Evolutionary conservation across 2,329 filamentous ascomycete genomes (phyloP), one percentile per base, ranked within the genome.

Genomic region (Apiospora hydei): DNA sequence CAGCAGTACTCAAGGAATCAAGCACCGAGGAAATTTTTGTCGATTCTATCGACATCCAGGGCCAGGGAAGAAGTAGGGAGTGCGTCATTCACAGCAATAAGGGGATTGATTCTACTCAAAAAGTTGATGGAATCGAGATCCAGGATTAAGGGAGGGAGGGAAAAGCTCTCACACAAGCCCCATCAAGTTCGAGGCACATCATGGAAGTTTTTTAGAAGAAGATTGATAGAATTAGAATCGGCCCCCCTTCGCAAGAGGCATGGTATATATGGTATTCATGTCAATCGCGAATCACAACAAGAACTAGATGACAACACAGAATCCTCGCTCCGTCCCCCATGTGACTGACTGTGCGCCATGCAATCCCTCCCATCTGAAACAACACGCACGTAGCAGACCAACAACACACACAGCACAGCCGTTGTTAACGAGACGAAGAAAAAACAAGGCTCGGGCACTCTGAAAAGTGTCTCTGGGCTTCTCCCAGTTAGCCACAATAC

Each of bases 251-350:
- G 30, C 6, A 38, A 38, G 30, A 61, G 30, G 30, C 53, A 26
- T 61, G 53, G 53, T 61, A 61, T 61, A 61, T 61, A 38, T 61
- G 53, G 53, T 61, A 61, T 61, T 61, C 53, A 38, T 61, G 53
- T 61, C 53, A 38, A 61, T 61, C 21, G 30, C 30, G 18, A 38
- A 61, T 21, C 53, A 61, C 8, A 34, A 61, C 14, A 38, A 38
- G 16, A 38, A 11, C 30, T 18, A 38, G 53, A 61, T 61, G 51
- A 21, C 51, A 61, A 61, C 30, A 38, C 30, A 38, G 18, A 38
- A 21, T 16, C 30, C 30, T 38, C 16, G 30, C 30, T 61, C 30
- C 34, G 14, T n/a, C 10, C n/a, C 26, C 53, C 30, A 34, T 61
- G 18, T 5, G 8, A 34, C 53, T 61, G 53, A 61, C 53, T 61